Evolutionary conservation across 805 yeast species (phyloP).

Genomic region (Saturnispora hagleri): DNA sequence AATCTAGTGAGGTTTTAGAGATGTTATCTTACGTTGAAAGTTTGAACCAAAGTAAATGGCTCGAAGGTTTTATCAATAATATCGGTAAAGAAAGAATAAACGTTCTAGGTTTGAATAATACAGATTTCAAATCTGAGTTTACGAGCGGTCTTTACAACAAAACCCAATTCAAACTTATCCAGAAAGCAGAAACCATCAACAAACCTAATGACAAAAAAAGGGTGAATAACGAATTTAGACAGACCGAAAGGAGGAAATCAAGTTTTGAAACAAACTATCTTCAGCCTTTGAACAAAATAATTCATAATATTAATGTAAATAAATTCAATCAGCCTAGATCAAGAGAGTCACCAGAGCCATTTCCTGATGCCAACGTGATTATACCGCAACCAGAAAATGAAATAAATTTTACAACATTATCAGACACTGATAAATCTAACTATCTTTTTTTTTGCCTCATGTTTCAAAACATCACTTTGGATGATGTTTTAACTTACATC

Average conservation of each 20-base stretch:
- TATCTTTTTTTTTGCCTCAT: conserved; percentile 13
- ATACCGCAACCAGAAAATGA: neutral
- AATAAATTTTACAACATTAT: neutral
- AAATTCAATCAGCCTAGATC: conserved; percentile 9
- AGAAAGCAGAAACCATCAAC: neutral
- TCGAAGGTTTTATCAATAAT: conserved; percentile 42
- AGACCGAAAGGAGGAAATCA: conserved; percentile 5
- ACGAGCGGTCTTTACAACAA: conserved; percentile 1
- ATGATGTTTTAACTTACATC: conserved; percentile 31
- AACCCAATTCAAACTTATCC: conserved; percentile 4
- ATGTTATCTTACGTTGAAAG: conserved; percentile 48
- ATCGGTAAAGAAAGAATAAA: conserved; percentile 21
- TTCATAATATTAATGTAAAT: conserved; percentile 25
- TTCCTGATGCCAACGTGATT: neutral
- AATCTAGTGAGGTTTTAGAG: conserved; percentile 50
- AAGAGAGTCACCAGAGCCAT: neutral
- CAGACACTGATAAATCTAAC: neutral
- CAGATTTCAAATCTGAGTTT: conserved; percentile 13
- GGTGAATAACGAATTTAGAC: neutral
- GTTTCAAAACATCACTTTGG: conserved; percentile 17
- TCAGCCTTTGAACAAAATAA: conserved; percentile 24
- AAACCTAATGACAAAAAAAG: neutral
- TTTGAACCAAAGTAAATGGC: conserved; percentile 51
- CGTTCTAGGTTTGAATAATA: conserved; percentile 22
- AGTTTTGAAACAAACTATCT: conserved; percentile 17